These are phyloP conservation scores for Auricularia cornea DNA, from an alignment of 768 basidiomycete species.

Conservation along the genomic window DNA sequence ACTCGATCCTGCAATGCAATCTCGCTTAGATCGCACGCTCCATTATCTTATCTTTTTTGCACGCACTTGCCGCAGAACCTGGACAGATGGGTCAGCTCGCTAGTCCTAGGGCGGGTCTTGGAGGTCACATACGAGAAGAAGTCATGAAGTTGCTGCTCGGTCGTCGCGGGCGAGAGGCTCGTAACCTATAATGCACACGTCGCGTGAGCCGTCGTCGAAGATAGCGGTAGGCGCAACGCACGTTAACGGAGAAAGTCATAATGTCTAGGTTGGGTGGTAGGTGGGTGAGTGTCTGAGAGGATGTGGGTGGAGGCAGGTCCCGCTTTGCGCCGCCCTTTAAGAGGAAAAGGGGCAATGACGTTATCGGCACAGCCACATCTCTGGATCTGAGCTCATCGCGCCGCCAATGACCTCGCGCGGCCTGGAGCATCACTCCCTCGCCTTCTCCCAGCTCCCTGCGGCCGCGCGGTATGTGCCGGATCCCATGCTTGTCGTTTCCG, in stretches of 20 bases:
- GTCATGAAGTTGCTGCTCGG: constrained; percentile 58
- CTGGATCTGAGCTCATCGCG: neutral
- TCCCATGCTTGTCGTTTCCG: too few species aligned
- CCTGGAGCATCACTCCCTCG: neutral
- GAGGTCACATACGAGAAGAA: constrained; percentile 62
- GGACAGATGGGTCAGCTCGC: constrained; percentile 2
- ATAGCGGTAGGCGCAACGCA: constrained; percentile 17
- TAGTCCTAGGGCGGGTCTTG: neutral
- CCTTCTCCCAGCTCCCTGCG: too few species aligned
- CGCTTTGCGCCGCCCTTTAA: neutral
- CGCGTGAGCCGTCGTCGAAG: too few species aligned
- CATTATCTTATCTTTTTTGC: neutral
- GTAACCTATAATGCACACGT: constrained; percentile 48
- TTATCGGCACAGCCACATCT: neutral
- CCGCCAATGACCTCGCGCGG: neutral
- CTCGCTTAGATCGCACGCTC: constrained; percentile 7
- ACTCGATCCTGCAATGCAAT: constrained; percentile 45
- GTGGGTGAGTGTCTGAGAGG: neutral
- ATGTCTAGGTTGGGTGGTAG: neutral
- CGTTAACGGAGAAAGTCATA: constrained; percentile 34
- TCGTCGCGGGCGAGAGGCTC: constrained; percentile 57
- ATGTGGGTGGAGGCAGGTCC: neutral
- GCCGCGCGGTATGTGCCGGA: too few species aligned
- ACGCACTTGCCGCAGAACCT: constrained; percentile 85
- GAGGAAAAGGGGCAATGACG: neutral